Percentiles rank a stretch among this genome's conserved stretches.
phyloP scores from a whole-genome alignment of 305 asterid species.

The Fraxinus ornus region DNA sequence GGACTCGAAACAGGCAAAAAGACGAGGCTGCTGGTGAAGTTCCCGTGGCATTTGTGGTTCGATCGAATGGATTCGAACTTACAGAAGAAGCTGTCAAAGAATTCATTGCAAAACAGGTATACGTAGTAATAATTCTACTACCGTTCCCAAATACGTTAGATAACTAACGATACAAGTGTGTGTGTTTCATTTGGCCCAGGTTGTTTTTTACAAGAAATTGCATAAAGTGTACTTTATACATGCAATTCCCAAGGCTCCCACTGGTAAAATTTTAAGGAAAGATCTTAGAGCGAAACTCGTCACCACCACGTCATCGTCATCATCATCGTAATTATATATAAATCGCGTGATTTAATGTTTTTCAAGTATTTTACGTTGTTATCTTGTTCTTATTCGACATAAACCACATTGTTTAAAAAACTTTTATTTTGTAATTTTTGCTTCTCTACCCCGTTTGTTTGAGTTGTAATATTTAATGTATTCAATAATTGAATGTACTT shows the following conservation, averaged over 20 bases:
- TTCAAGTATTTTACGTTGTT: neutral
- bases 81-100: slow-evolving; percentile 71
- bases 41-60: slow-evolving; percentile 86
- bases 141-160: neutral
- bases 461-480: neutral
- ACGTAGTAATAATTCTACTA: neutral
- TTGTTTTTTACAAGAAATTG: slow-evolving; percentile 77
- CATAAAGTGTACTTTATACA: slow-evolving; percentile 80
- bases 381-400: neutral
- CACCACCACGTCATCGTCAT: neutral
- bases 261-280: slow-evolving; percentile 82
- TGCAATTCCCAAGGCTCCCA: slow-evolving; percentile 71
- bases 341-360: neutral
- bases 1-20: slow-evolving; percentile 48
- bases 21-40: slow-evolving; percentile 85
- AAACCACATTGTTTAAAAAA: neutral
- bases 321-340: neutral
- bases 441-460: neutral
- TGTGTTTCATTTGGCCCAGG: slow-evolving; percentile 33
- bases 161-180: neutral
- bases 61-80: slow-evolving; percentile 46
- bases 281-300: slow-evolving; percentile 72
- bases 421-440: neutral
- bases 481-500: neutral
- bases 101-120: slow-evolving; percentile 74